Evolutionary conservation across 1,284 basidiomycete species (phyloP), one percentile per base, ranked within the genome.

Genomic region (Irpex sp.): DNA sequence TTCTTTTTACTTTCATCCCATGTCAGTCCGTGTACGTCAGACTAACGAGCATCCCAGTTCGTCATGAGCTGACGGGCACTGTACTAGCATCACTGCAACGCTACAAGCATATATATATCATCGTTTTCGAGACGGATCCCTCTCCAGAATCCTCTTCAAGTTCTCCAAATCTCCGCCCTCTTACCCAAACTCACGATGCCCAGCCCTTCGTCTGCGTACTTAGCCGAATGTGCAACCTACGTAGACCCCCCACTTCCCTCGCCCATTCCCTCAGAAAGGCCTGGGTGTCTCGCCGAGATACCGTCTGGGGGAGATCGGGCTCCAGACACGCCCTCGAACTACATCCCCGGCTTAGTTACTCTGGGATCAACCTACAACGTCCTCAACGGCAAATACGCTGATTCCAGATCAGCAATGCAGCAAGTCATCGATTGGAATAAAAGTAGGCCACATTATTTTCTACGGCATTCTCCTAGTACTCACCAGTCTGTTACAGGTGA

Each of bases 371-470:
- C 54, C n/a, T 56, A 56, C 26, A 56, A 56, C 26, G 54, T 56
- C n/a, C 34, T 56, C 21, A 56, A 56, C 31, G 54, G 54, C 54
- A 56, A 56, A 31, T 56, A 56, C 54, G 54, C 54, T 17, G 54
- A 56, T 21, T 40, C 60, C 36, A 56, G 7, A 38, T 61, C 60
- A 4, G n/a, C 34, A 36, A 4, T 61, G 26, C 54, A 61, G 15
- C 60, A 61, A 34, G 59, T 60, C 21, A 19, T 60, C n/a, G 48
- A 60, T 51, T 52, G 58, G 58, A 47, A 19, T 37, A 59, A 59
- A n/a, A 59, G 58, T 59, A 26, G 26, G 26, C 26, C 3, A 47
- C 5, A 31, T 31, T n/a, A 9, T 6, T 47, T 4, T 9, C 37
- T 26, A 9, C 4, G 5, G 21, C 17, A 9, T 34, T 6, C 4